Evolutionary conservation across 2,329 filamentous ascomycete species (phyloP), one percentile per base, ranked within the genome.

Genomic region (Incumbomyces lentus): DNA sequence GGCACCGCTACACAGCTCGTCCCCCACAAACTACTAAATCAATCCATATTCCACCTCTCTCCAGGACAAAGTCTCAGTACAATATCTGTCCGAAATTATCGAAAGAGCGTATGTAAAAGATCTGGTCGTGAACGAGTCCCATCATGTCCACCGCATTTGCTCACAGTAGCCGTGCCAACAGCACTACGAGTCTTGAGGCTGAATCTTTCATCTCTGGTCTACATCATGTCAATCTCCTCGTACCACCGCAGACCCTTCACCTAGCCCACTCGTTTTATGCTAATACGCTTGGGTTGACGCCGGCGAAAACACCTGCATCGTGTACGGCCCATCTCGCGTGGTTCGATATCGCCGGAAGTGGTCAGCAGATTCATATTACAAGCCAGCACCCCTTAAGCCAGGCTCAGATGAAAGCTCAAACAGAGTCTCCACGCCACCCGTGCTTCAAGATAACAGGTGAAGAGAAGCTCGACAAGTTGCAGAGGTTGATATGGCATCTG

Each of bases 361-460:
- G 42, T 29, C 42, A 45, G 42, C 42, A 45, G 18, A n/a, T 45
- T 22, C 42, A 45, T 16, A 30, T 45, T 16, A 38, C 16, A 29
- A 37, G 33, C n/a, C 17, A 38, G 14, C 18, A 38, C 10, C 12
- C 14, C 19, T n/a, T 45, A 18, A 13, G 12, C 12, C 18, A 36
- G 30, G 34, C 18, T 14, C 42, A 45, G 16, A 29, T 37, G 33
- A 45, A 45, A 18, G 42, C 42, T 16, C 42, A 45, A 22, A 22
- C 18, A 13, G 42, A 45, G 14, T 45, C 42, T 22, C 11, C 33
- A 17, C 29, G 42, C n/a, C 42, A 45, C 30, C 18, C 19, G 13
- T 45, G 42, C 29, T 45, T 45, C 19, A 45, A 31, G 22, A 31
- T 45, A 16, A n/a, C 31, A 11, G 37, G 33, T 6, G 18, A 45